Evolutionary conservation across 306 rosid species (phyloP), one percentile per base, ranked within the genome.

Genomic region (Pyrus bretschneideri): DNA sequence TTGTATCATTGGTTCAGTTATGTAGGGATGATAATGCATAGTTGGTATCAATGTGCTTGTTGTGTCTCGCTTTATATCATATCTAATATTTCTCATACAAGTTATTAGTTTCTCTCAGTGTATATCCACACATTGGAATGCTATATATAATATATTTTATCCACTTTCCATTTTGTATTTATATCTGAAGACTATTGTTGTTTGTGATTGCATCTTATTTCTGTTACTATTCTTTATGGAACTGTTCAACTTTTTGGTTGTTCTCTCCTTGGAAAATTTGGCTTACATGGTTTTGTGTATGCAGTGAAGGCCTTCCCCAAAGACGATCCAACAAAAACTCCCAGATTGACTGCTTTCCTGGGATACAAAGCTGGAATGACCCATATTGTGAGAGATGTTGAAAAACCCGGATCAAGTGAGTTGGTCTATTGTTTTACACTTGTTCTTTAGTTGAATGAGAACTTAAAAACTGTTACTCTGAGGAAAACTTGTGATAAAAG

Each of bases 301-400:
- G 75, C 93, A 92, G 96, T 90, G 89, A 90, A 92, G 83, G 86
- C 97, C 23, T 92, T 92, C 72, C 97, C 96, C 4, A 88, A 76
- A 73, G 96, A 92, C 55, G 86, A 90, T 76, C 78, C 89, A 27
- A 77, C 77, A 10, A 88, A 86, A 71, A 79, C 89, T 52, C 88
- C 93, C 69, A 82, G 90, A 40, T 84, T 90, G 80, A 90, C 97
- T 81, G 93, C 97, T 65, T 92, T 92, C 74, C 33, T 88, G 69
- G 97, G 97, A 11, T 90, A 88, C 81, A 92, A 92, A 82, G 88
- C 97, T 69, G 97, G 97, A 70, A 90, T 90, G 96, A 92, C 97
- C 42, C 97, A 92, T 81, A 88, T 90, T 67, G 91, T 92, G 14
- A 85, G 97, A 71, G 97, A 92, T 52, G 97, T 90, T 2, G 97